Base-by-base conservation (phyloP, 1,284 basidiomycete species). In the Cutaneotrichosporon cavernicola region DNA sequence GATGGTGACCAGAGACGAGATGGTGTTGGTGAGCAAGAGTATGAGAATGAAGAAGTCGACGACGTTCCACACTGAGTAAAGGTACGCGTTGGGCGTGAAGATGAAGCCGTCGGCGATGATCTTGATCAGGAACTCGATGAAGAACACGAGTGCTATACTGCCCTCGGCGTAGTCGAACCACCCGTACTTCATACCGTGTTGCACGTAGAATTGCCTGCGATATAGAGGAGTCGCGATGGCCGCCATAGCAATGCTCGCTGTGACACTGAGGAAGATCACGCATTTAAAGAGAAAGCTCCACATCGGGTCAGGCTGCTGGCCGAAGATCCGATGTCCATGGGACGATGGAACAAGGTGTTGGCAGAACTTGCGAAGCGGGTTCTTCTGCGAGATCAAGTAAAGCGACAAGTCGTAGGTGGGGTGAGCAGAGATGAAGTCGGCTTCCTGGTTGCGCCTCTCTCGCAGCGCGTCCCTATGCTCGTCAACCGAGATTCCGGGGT, bases 31-130 rank as follows among this genome's bases (percentile, higher is more conserved):
- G 21, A 97, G 78, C 34, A 97, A 81, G 3, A 92, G 91, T 46
- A 84, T 76, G 80, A 98, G 86, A 74, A 98, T 90, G 73, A 93
- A 81, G 69, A 97, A 88, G 80, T 99, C 96, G 63, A 98, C 83
- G 66, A 90, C 79, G 76, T 98, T 98, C 93, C 95, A 98, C 13
- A 94, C 87, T 66, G 90, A 92, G 18, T 89, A 87, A 34, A 97
- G 80, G 75, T 98, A 98, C 0, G 94, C 93, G 73, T 97, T 98
- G 0, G 96, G 96, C 0, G 94, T 90, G 80, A 97, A 95, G 18
- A 89, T 73, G 76, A 95, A 90, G 0, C 96, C 96, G 73, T 99
- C 96, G 0, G 96, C 96, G 56, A 94, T 83, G 73, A 97, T 83
- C 81, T 98, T 81, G 86, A 97, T 88, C 67, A 90, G 66, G 69